These are phyloP conservation scores for Neofusicoccum parvum DNA, from an alignment of 2,329 filamentous ascomycete species.

Conservation along the genomic window DNA sequence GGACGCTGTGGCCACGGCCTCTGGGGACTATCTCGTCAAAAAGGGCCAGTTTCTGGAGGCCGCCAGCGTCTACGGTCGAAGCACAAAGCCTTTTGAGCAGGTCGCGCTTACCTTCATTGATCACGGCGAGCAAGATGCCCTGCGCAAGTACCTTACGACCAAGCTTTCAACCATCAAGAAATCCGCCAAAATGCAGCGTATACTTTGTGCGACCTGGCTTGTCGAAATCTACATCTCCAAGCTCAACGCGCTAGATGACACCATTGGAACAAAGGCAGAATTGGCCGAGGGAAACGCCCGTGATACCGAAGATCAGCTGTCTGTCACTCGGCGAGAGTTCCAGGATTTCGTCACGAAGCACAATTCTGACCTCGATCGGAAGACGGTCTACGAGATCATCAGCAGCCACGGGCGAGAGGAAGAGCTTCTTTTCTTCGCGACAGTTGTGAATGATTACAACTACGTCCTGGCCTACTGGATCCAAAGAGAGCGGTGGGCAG, in stretches of 20 bases:
- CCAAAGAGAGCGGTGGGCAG: slow-evolving; percentile 87
- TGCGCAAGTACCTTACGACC: slow-evolving; percentile 84
- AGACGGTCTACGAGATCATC: slow-evolving; percentile 93
- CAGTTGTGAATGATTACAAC: slow-evolving; percentile 84
- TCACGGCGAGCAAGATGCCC: slow-evolving; percentile 82
- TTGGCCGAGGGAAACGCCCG: slow-evolving; percentile 71
- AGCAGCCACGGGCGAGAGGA: slow-evolving; percentile 93
- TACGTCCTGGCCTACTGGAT: slow-evolving; percentile 98
- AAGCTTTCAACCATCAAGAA: slow-evolving; percentile 84
- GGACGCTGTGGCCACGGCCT: slow-evolving; percentile 88
- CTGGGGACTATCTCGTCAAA: slow-evolving; percentile 81
- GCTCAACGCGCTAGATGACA: slow-evolving; percentile 91
- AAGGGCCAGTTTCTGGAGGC: slow-evolving; percentile 85
- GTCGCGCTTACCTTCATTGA: slow-evolving; percentile 91
- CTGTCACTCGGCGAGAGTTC: slow-evolving; percentile 73
- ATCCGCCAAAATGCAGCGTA: slow-evolving; percentile 83
- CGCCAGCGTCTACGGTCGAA: slow-evolving; percentile 87
- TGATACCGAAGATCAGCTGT: slow-evolving; percentile 72
- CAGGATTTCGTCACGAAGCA: slow-evolving; percentile 85
- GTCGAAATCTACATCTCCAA: slow-evolving; percentile 97
- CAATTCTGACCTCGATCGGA: slow-evolving; percentile 83
- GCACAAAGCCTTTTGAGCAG: slow-evolving; percentile 95
- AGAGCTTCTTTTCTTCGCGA: slow-evolving; percentile 89
- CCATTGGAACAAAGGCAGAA: slow-evolving; percentile 86
- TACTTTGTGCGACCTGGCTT: slow-evolving; percentile 95